A percentile compares a stretch with the other conserved stretches of the same genome.
Conservation (phyloP, 495 filamentous ascomycete genomes). For the Neurospora sp. region DNA sequence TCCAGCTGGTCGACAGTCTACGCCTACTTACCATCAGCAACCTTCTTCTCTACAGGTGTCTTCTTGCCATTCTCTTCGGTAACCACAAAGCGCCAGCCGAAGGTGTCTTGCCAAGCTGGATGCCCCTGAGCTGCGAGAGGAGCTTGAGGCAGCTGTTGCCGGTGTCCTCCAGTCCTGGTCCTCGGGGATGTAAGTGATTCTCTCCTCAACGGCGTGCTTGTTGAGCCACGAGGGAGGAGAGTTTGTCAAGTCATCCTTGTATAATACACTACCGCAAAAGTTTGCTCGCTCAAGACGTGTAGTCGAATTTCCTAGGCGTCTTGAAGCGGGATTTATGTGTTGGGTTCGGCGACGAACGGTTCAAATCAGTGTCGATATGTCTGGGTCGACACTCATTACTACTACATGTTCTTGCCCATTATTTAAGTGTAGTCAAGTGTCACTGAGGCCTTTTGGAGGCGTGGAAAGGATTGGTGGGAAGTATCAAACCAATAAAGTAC, state of each 20-base stretch:
- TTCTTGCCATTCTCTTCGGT: conserved; percentile 18
- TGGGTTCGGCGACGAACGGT: neutral
- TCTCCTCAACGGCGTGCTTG: conserved; percentile 35
- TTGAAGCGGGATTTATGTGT: neutral
- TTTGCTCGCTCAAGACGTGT: neutral
- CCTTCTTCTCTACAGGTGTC: no score
- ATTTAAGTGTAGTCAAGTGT: neutral
- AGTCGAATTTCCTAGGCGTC: neutral
- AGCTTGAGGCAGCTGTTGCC: conserved; percentile 63
- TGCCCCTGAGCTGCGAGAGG: conserved; percentile 63
- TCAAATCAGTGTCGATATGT: neutral
- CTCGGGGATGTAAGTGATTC: conserved; percentile 48
- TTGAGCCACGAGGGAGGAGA: neutral
- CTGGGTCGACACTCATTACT: neutral
- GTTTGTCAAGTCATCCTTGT: no score
- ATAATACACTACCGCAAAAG: neutral
- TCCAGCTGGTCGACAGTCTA: no score
- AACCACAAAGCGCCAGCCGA: conserved; percentile 60
- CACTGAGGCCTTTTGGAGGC: neutral
- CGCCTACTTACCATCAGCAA: no score
- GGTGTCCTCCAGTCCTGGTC: conserved; percentile 42
- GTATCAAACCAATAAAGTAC: neutral
- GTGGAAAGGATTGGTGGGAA: neutral
- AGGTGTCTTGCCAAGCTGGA: conserved; percentile 73
- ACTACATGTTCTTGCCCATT: neutral